These are phyloP conservation scores for Salix udensis DNA, from an alignment of 345 rosid genomes.

Conservation along the genomic window DNA sequence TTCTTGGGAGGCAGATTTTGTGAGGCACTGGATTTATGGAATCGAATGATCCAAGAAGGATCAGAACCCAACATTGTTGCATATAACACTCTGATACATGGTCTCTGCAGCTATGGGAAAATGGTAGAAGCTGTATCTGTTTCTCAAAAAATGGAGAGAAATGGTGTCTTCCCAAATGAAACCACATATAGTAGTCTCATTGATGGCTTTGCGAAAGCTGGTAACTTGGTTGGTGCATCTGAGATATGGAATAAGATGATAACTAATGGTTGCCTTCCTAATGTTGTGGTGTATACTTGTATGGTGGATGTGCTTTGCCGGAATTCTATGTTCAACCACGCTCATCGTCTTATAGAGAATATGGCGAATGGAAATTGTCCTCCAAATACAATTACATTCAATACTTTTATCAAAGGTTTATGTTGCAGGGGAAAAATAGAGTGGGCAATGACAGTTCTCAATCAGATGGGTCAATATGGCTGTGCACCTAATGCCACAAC, in stretches of 20 bases:
- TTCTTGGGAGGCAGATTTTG: conserved; percentile 42
- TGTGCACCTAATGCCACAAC: conserved; percentile 61
- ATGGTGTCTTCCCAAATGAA: conserved; percentile 42
- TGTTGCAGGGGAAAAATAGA: conserved; percentile 59
- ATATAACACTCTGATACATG: conserved; percentile 61
- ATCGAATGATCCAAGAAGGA: conserved; percentile 44
- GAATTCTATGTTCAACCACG: conserved; percentile 58
- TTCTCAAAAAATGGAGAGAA: conserved; percentile 53
- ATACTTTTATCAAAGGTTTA: conserved; percentile 62
- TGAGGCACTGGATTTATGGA: conserved; percentile 66
- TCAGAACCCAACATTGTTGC: conserved; percentile 55
- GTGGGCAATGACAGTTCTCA: conserved; percentile 50
- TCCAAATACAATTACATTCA: conserved; percentile 64
- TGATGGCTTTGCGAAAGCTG: conserved; percentile 67
- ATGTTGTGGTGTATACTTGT: conserved; percentile 73
- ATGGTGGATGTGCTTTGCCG: conserved; percentile 76
- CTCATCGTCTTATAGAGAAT: conserved; percentile 52
- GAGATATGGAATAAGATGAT: conserved; percentile 85
- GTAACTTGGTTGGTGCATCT: conserved; percentile 56
- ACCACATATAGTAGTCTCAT: conserved; percentile 67
- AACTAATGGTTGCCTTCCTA: conserved; percentile 55
- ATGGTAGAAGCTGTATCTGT: conserved; percentile 52
- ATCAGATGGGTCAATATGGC: conserved; percentile 45
- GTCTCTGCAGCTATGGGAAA: conserved; percentile 55
- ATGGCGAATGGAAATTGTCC: conserved; percentile 56